These are phyloP conservation scores for Trichoderma gamsii DNA, from an alignment of 495 filamentous ascomycete genomes.

Conservation along the genomic window DNA sequence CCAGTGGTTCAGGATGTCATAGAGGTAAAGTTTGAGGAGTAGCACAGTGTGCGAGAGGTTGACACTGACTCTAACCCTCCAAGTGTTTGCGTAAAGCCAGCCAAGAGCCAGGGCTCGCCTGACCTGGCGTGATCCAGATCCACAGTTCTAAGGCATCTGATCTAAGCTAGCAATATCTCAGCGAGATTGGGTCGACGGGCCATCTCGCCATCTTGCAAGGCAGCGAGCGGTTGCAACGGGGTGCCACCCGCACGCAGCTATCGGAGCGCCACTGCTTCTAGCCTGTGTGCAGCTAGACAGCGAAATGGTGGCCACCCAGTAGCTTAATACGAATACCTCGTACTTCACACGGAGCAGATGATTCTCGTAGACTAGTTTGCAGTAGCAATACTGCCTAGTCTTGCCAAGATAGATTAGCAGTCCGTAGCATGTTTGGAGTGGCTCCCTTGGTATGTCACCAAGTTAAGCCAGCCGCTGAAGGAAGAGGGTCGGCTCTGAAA, in stretches of 20 bases:
- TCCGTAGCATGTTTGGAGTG: background rate
- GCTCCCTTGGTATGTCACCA: background rate
- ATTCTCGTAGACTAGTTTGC: background rate
- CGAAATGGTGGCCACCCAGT: background rate
- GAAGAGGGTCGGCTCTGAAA: background rate
- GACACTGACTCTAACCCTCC: background rate
- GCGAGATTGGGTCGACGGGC: conserved; percentile 13
- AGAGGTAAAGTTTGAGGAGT: background rate
- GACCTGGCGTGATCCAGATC: conserved; percentile 14
- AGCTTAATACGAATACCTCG: background rate
- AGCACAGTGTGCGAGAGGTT: background rate
- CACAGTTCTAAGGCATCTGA: conserved; percentile 1
- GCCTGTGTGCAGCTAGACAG: background rate
- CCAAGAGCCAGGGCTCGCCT: conserved; percentile 5
- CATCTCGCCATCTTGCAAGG: conserved; percentile 12
- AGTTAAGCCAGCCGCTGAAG: background rate
- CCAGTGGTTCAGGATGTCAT: background rate
- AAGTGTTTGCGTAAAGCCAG: background rate
- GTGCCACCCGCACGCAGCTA: conserved; percentile 13
- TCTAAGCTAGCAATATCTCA: conserved; percentile 9
- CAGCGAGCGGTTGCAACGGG: conserved; percentile 4
- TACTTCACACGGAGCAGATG: background rate
- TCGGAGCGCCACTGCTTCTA: background rate
- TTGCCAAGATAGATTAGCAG: background rate
- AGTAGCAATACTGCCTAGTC: background rate